phyloP scores from a whole-genome alignment of 345 rosid genomes.

The Rhodomyrtus tomentosa region DNA sequence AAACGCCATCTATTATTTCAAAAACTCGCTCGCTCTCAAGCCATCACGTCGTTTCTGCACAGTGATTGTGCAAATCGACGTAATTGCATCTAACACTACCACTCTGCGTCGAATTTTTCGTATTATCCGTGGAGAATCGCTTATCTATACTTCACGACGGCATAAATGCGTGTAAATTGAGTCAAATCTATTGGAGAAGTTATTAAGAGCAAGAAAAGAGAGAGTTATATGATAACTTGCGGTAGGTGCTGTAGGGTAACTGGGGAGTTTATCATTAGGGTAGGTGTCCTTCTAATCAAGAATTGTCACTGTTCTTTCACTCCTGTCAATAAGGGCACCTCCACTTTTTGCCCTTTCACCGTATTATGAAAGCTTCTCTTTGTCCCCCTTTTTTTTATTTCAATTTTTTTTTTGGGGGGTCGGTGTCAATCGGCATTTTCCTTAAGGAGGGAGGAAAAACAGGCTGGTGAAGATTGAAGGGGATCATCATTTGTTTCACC shows the following conservation, averaged over 20 bases:
- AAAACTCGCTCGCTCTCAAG: not conserved
- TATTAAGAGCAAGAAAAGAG: not conserved
- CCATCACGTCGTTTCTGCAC: not conserved
- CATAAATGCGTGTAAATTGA: not conserved
- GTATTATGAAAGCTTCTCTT: not conserved
- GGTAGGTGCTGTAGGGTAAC: slow-evolving; percentile 19
- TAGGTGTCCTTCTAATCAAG: slow-evolving; percentile 20
- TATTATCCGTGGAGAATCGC: not conserved
- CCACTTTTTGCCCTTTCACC: not conserved
- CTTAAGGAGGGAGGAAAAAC: slow-evolving; percentile 1
- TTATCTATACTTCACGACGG: not conserved
- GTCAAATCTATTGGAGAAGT: not conserved
- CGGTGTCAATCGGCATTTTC: not conserved
- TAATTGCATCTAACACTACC: not conserved
- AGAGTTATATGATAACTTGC: not conserved
- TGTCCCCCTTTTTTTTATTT: not conserved
- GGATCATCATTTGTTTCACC: slow-evolving; percentile 34
- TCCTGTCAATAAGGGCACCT: not conserved
- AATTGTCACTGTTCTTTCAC: slow-evolving; percentile 7
- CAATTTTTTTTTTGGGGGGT: not conserved
- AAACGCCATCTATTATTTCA: not conserved
- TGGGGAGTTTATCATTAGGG: slow-evolving; percentile 22
- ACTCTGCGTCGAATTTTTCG: not conserved
- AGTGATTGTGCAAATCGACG: not conserved
- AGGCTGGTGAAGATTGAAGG: not conserved